Evolutionary conservation across 2,329 filamentous ascomycete species (phyloP).

Genomic region (Colletotrichum eleusines): DNA sequence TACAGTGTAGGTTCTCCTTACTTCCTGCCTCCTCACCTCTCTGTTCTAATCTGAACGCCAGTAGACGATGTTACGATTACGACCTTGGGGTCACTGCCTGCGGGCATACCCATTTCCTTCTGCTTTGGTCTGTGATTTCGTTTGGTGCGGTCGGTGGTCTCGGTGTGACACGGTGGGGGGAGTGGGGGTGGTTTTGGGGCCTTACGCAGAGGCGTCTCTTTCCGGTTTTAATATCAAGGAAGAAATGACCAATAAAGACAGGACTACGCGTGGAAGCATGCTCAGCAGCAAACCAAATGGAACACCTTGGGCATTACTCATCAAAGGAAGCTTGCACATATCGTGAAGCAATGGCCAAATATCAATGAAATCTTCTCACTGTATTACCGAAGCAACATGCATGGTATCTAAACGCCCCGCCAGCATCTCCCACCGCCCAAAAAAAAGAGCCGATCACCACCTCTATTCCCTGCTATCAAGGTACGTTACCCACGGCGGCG

Average conservation of each 20-base stretch:
- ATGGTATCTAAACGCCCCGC: constrained; percentile 28
- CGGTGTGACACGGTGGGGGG: not conserved
- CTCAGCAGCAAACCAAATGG: not conserved
- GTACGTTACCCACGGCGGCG: constrained; percentile 57
- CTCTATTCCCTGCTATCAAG: too few relatives aligned
- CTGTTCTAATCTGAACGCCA: constrained; percentile 1
- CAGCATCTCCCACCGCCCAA: not conserved
- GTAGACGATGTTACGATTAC: not conserved
- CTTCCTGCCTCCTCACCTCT: too few relatives aligned
- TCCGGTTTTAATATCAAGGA: not conserved
- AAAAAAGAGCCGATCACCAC: not conserved
- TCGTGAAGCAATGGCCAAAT: not conserved
- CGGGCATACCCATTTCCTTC: constrained; percentile 20
- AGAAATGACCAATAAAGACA: not conserved
- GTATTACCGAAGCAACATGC: constrained; percentile 16
- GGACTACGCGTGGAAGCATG: not conserved
- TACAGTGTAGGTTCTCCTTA: constrained; percentile 11
- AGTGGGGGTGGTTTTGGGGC: not conserved
- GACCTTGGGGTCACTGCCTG: constrained; percentile 31
- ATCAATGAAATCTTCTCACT: constrained; percentile 15
- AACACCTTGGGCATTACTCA: not conserved
- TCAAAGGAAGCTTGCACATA: not conserved
- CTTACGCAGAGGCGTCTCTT: too few relatives aligned
- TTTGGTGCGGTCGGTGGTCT: too few relatives aligned
- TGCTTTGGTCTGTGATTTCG: not conserved